phyloP scores from a whole-genome alignment of 2,329 filamentous ascomycete genomes.

The Myriosclerotinia scirpicola region DNA sequence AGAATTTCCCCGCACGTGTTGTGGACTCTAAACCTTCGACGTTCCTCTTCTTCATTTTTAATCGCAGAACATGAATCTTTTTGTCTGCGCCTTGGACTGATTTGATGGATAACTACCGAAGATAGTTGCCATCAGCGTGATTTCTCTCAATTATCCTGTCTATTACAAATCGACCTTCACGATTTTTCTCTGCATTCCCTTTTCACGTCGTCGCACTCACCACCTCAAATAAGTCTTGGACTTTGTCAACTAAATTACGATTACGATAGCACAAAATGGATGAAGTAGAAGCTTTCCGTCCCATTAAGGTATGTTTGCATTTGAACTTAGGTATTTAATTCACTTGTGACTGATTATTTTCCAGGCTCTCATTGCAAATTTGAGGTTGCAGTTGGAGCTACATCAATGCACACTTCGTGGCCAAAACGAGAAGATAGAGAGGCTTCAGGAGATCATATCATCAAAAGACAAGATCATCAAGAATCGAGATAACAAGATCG shows the following conservation, averaged over 20 bases:
- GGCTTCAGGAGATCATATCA: not conserved
- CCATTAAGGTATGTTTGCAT: not conserved
- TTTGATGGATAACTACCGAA: no score
- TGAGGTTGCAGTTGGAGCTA: not conserved
- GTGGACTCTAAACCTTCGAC: not conserved
- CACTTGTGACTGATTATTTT: not conserved
- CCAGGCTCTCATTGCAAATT: not conserved
- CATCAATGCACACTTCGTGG: no score
- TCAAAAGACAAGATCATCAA: not conserved
- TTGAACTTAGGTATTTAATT: not conserved
- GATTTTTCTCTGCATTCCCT: no score
- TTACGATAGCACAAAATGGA: not conserved
- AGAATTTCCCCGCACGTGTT: not conserved
- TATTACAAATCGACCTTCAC: no score
- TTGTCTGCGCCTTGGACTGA: not conserved
- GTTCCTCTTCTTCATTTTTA: not conserved
- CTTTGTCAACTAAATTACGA: not conserved
- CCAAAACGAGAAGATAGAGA: no score
- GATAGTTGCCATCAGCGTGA: no score
- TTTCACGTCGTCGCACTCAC: not conserved
- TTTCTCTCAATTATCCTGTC: no score
- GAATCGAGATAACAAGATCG: not conserved
- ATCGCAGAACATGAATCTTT: not conserved
- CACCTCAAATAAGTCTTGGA: not conserved
- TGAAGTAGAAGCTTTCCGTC: not conserved